Base-by-base conservation (phyloP, 2,329 filamentous ascomycete genomes). In the Aspergillus fumigatiaffinis region DNA sequence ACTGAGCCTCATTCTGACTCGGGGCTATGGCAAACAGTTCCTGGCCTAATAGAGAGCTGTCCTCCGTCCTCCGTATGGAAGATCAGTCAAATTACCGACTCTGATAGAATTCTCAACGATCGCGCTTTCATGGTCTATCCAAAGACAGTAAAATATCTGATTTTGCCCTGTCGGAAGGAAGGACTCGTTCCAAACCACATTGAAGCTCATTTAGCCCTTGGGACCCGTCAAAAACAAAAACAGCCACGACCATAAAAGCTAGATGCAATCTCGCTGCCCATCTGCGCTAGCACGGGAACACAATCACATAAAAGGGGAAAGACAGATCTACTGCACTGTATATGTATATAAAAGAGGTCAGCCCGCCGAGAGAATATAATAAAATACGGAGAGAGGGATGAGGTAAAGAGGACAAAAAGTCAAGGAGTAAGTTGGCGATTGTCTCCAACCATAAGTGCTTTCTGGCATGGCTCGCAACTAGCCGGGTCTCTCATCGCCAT, bases 311-410 rank as follows among this genome's bases (percentile, higher is more conserved):
- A 50, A 47, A 51, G 53, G 50, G 14, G 56, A 57, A 50, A 25
- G 38, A 51, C 48, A 58, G 53, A 49, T 64, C 62, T 66, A 64
- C 65, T 50, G 52, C 52, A 56, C 54, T 59, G 54, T 63, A 64
- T 63, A 55, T 63, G 60, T 51, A 52, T 38, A 38, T 17, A 46
- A 59, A 57, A 60, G 42, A 61, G 54, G 57, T 50, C 49, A 42
- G 52, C 57, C 62, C 32, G 54, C 52, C 57, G 47, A 28, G 12
- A 23, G 5, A 50, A 54, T 20, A 55, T 44, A 12, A 52, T 23
- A 20, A 14, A 46, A 49, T 50, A 12, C 21, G 23, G 14, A 25
- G 21, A 26, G 23, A 14, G 4, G 10, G 21, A 47, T 14, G 44
- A 20, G 23, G 23, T 23, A 14, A 14, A 47, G 21, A 23, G 12